Conservation (phyloP, 306 rosid genomes). For the Medicago truncatula region MtrunA17r5.0-ANR NC_053045.1:57351001-57351500, state of each 20-base stretch:
- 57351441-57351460: too few species aligned
- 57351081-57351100: background rate
- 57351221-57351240: background rate
- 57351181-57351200: constrained; percentile 14
- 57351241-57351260: constrained; percentile 28
- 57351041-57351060: constrained; percentile 38
- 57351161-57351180: background rate
- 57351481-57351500: too few species aligned
- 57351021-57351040: constrained; percentile 40
- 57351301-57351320: background rate
- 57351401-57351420: too few species aligned
- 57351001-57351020: constrained; percentile 21
- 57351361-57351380: background rate
- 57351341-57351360: background rate
- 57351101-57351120: background rate
- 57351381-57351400: background rate
- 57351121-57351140: background rate
- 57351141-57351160: background rate
- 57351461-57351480: too few species aligned
- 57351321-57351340: background rate
- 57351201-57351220: background rate
- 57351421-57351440: too few species aligned
- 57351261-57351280: background rate
- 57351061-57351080: constrained; percentile 12
- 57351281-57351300: background rate